Conservation (phyloP, 2,329 filamentous ascomycete species). For the Amauroascus niger region DNA sequence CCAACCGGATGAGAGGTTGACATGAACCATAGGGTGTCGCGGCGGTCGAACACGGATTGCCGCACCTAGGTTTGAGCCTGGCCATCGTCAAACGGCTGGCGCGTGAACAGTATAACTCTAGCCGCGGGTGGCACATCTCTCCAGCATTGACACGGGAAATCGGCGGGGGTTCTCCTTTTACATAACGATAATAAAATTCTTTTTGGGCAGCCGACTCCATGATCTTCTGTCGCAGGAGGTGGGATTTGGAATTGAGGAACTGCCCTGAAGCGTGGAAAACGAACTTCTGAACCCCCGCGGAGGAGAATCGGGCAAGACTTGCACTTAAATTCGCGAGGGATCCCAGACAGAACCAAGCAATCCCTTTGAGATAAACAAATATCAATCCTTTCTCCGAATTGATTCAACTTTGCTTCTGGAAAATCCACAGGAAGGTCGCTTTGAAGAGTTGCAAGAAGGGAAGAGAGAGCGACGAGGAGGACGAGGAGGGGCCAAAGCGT, state of each 20-base stretch:
- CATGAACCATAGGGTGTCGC: conserved; percentile 10
- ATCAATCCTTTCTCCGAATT: neutral
- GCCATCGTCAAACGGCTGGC: conserved; percentile 7
- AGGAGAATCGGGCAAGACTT: neutral
- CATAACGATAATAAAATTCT: conserved; percentile 1
- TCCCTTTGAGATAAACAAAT: neutral
- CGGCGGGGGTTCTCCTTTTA: neutral
- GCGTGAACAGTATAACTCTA: conserved; percentile 1
- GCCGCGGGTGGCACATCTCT: neutral
- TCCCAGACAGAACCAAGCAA: neutral
- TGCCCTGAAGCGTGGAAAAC: neutral
- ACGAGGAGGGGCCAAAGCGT: neutral
- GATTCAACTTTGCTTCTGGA: neutral
- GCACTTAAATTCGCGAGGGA: neutral
- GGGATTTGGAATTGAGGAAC: conserved; percentile 11
- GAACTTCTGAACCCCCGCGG: neutral
- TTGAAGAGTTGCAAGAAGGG: neutral
- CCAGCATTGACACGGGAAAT: conserved; percentile 1
- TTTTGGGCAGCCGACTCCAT: neutral
- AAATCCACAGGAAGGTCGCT: neutral
- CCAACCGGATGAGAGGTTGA: neutral
- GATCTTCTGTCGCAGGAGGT: neutral
- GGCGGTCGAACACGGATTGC: conserved; percentile 10
- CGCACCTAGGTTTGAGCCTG: conserved; percentile 11
- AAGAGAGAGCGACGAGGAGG: neutral